Base-by-base conservation (phyloP, 192 early-diverging fungal species). In the Rhizoclosmatium globosum region DNA sequence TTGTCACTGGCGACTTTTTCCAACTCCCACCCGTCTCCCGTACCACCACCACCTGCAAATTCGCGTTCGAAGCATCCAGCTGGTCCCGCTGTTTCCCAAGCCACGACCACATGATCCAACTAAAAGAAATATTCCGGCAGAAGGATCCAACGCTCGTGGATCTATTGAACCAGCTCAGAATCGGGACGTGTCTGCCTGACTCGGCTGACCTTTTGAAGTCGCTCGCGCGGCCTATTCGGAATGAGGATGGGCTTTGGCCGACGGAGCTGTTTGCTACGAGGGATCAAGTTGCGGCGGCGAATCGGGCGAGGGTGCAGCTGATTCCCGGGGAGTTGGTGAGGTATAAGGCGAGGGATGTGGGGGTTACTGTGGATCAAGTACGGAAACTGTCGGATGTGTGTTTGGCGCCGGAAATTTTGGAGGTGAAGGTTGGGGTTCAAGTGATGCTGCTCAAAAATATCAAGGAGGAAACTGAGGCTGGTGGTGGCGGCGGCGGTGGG, bases 111-210 rank as follows among this genome's bases (percentile, higher is more conserved):
- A 59, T 31, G 70, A 42, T 71, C 4, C 75, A 93, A 81, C 72
- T 98, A 69, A 91, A 83, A 3, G 89, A 92, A 57, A 92, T 97
- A 31, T 98, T 95, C 73, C 83, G 96, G 42, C 96, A 98, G 69
- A 92, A 89, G 79, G 95, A 98, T 78, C 80, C 83, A 86, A 86
- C 67, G 17, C 93, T 98, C 68, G 85, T 95, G 70, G 83, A 89
- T 19, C 88, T 98, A 73, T 87, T 98, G 44, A 95, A 95, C 71
- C 94, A 98, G 77, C 89, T 96, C 82, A 90, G 96, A 53, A 79
- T 92, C 47, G 95, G 95, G 4, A 76, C 79, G n/a, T 62, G 94
- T 4, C 89, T 93, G 0, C 60, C 80, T 0, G 74, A 89, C 46
- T 88, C 92, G 2, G 79, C 84, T 31, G 43, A 76, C 0, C 71